Evolutionary conservation across 768 basidiomycete species (phyloP).

Genomic region (Paxillus involutus): DNA sequence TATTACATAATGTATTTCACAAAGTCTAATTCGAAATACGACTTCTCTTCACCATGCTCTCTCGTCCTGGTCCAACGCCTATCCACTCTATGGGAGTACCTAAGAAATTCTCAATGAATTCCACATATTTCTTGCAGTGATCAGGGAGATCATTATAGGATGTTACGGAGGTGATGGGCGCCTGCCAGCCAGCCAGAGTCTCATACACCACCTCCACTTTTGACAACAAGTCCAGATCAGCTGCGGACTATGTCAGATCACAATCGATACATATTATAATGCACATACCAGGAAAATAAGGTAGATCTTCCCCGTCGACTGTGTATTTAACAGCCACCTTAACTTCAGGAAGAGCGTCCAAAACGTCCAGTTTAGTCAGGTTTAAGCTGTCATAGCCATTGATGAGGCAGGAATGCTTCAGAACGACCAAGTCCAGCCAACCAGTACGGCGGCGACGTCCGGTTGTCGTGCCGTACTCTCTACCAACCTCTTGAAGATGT

Average conservation of each 20-base stretch:
- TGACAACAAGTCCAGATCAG: conserved; percentile 81
- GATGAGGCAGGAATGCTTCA: conserved; percentile 89
- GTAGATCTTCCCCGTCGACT: conserved; percentile 72
- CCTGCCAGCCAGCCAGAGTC: conserved; percentile 90
- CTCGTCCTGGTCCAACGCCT: conserved; percentile 86
- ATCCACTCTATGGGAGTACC: conserved; percentile 85
- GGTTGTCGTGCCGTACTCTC: conserved; percentile 90
- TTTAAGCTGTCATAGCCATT: conserved; percentile 95
- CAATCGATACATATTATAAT: not conserved
- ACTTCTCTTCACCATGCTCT: conserved; percentile 61
- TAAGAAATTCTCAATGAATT: conserved; percentile 79
- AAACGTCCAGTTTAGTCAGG: conserved; percentile 93
- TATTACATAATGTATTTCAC: not conserved
- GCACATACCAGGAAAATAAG: conserved; percentile 82
- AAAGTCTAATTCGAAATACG: conserved; percentile 20
- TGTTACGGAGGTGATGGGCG: conserved; percentile 61
- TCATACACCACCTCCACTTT: conserved; percentile 84
- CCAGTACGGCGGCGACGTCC: conserved; percentile 92
- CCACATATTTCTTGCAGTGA: conserved; percentile 83
- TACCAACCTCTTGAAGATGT: conserved; percentile 91
- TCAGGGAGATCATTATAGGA: conserved; percentile 77
- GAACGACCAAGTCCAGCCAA: conserved; percentile 95
- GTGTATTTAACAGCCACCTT: conserved; percentile 83
- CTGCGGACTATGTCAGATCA: conserved; percentile 36
- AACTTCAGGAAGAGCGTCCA: conserved; percentile 84